A percentile compares a stretch with the other conserved stretches of the same genome.
Conservation (phyloP, 768 basidiomycete species). For the Paxillus involutus region DNA sequence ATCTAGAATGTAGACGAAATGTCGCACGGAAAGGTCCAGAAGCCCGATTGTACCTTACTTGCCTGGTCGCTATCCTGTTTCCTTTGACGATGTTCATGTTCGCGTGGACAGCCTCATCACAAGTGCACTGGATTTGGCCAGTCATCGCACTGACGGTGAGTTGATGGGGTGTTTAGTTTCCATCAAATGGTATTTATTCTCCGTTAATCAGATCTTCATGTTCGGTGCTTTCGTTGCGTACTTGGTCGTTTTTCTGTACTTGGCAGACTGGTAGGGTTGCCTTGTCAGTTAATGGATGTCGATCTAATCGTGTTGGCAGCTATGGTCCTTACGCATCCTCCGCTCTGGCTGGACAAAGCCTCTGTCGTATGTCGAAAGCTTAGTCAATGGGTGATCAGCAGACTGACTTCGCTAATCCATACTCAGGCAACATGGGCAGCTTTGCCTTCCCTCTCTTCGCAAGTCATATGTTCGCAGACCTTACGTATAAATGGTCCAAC, state of each 20-base stretch:
- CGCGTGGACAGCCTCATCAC: conserved; percentile 59
- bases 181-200: neutral
- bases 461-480: conserved; percentile 50
- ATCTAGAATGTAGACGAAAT: conserved; percentile 27
- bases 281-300: neutral
- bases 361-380: conserved; percentile 42
- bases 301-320: conserved; percentile 21
- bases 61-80: conserved; percentile 50
- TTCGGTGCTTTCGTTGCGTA: conserved; percentile 55
- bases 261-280: conserved; percentile 55
- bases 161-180: too few relatives aligned
- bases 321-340: conserved; percentile 64
- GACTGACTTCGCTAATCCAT: neutral
- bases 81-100: conserved; percentile 67
- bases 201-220: conserved; percentile 40
- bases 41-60: conserved; percentile 58
- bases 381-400: neutral
- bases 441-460: conserved; percentile 64
- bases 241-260: conserved; percentile 52
- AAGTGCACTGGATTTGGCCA: conserved; percentile 57
- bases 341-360: conserved; percentile 63
- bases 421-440: conserved; percentile 48
- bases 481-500: conserved; percentile 41
- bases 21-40: conserved; percentile 41
- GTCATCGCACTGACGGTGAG: conserved; percentile 1